Evolutionary conservation across 495 filamentous ascomycete species (phyloP).

Genomic region (Pyrenopolyporus hunteri): DNA sequence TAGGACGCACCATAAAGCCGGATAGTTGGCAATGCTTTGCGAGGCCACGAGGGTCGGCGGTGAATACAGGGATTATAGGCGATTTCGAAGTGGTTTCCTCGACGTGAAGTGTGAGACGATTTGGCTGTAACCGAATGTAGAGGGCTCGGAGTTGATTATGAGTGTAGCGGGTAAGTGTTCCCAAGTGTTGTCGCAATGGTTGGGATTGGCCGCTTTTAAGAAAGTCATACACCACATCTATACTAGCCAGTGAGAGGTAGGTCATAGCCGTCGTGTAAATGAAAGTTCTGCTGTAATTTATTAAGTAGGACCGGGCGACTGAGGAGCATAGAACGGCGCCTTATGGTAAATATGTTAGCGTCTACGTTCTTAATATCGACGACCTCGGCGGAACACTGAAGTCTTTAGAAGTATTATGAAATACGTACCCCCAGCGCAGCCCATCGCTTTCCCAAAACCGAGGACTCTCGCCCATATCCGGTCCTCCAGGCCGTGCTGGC

Average conservation of each 20-base stretch:
- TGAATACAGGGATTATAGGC: slow-evolving; percentile 53
- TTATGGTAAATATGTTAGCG: slow-evolving; percentile 30
- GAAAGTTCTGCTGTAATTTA: slow-evolving; percentile 66
- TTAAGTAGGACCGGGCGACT: slow-evolving; percentile 58
- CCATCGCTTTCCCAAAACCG: slow-evolving; percentile 80
- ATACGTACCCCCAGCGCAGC: slow-evolving; percentile 70
- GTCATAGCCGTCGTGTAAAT: slow-evolving; percentile 68
- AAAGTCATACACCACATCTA: slow-evolving; percentile 56
- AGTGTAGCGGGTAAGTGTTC: slow-evolving; percentile 39
- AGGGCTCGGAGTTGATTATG: slow-evolving; percentile 29
- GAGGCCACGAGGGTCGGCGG: slow-evolving; percentile 53
- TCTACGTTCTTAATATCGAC: neutral
- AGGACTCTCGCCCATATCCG: slow-evolving; percentile 71
- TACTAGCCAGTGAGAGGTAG: slow-evolving; percentile 58
- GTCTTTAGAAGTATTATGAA: neutral
- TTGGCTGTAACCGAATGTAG: slow-evolving; percentile 16
- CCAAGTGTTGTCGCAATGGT: slow-evolving; percentile 36
- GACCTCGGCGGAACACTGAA: neutral
- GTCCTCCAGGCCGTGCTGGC: slow-evolving; percentile 67
- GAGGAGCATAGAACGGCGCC: slow-evolving; percentile 57
- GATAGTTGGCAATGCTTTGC: slow-evolving; percentile 56
- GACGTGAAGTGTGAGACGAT: slow-evolving; percentile 30
- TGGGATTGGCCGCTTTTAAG: slow-evolving; percentile 53
- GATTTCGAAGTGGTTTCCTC: slow-evolving; percentile 37
- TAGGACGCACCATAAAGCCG: slow-evolving; percentile 60